Conservation (phyloP, 371 early-diverging fungal species). For the Syncephalastrum racemosum region DNA sequence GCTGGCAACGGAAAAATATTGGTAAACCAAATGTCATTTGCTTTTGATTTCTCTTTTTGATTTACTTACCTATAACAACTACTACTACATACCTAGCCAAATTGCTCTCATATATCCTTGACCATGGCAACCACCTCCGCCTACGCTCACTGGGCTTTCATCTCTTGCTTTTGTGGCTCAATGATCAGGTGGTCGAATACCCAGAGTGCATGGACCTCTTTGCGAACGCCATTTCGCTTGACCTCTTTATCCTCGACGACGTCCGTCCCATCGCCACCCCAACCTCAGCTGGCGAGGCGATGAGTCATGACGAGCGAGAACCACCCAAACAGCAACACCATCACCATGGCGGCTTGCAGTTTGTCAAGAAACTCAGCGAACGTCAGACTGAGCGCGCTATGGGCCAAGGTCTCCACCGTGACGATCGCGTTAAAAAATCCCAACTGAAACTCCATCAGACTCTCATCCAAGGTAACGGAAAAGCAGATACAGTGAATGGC, state of each 20-base stretch:
- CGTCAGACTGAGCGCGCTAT: conserved; percentile 29
- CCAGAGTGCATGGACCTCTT: conserved; percentile 66
- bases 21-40: conserved; percentile 46
- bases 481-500: background rate
- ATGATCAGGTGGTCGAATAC: conserved; percentile 63
- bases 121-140: conserved; percentile 68
- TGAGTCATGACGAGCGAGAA: conserved; percentile 35
- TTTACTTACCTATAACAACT: too few species aligned
- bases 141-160: conserved; percentile 75
- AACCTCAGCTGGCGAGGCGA: conserved; percentile 16
- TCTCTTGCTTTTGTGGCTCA: conserved; percentile 72
- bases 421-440: conserved; percentile 34
- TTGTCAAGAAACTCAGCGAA: conserved; percentile 45
- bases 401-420: conserved; percentile 34
- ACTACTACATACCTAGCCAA: conserved; percentile 30
- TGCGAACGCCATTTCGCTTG: conserved; percentile 63
- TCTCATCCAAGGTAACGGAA: conserved; percentile 19
- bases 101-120: conserved; percentile 51
- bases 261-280: conserved; percentile 29
- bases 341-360: conserved; percentile 28
- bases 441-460: conserved; percentile 32
- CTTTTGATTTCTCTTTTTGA: too few species aligned
- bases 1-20: conserved; percentile 71
- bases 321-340: conserved; percentile 17
- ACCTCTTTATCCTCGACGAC: conserved; percentile 66